Conservation (phyloP, 2,329 filamentous ascomycete genomes). For the Cordyceps fumosorosea region DNA sequence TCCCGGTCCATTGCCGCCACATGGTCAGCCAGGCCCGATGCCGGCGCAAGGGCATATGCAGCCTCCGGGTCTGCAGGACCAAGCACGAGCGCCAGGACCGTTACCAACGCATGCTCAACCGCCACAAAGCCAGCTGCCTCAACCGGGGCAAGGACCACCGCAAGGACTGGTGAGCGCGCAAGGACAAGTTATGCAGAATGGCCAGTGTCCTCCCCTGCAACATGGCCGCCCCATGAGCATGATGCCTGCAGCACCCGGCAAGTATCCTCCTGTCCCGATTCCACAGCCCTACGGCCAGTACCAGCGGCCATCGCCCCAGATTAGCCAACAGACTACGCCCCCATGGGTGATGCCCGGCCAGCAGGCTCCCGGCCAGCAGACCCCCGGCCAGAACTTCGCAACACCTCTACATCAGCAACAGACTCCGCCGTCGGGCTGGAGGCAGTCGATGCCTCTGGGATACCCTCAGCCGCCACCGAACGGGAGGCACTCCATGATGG, state of each 20-base stretch:
- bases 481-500: background rate
- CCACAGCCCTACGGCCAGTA: conserved; percentile 2
- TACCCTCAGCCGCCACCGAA: background rate
- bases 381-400: too few relatives aligned
- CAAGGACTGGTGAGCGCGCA: background rate
- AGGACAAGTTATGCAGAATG: background rate
- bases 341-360: background rate
- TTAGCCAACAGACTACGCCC: background rate
- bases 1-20: background rate
- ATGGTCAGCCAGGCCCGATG: background rate
- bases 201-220: background rate
- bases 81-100: too few relatives aligned
- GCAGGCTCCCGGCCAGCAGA: background rate
- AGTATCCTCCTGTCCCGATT: conserved; percentile 3
- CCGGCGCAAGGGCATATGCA: background rate
- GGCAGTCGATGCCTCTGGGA: background rate
- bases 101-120: too few relatives aligned
- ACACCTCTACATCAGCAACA: background rate
- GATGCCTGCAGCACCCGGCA: background rate
- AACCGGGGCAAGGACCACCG: background rate
- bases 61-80: background rate
- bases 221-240: background rate
- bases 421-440: background rate
- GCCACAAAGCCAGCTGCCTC: background rate
- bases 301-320: background rate